Evolutionary conservation across 1,139 yeast species (phyloP).

Genomic region (Yamadazyma blattariae): DNA sequence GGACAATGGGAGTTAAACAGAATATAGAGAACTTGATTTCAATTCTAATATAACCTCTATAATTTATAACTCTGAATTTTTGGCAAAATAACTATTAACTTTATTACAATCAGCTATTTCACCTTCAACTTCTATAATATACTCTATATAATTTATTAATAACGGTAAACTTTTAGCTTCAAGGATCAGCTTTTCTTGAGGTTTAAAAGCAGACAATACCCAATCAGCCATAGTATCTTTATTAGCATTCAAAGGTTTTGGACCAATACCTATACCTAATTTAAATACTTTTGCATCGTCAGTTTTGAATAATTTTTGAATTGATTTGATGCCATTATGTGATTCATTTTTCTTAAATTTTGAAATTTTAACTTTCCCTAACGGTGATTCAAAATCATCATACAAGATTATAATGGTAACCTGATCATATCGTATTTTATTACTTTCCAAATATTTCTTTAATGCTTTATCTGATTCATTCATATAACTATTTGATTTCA

Average conservation of each 20-base stretch:
- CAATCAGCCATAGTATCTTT: slow-evolving; percentile 37
- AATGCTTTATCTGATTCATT: slow-evolving; percentile 38
- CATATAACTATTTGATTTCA: slow-evolving; percentile 40
- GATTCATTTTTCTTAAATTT: slow-evolving; percentile 35
- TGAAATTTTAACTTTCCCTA: slow-evolving; percentile 29
- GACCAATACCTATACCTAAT: slow-evolving; percentile 45
- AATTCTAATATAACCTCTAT: too few species aligned
- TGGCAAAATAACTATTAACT: slow-evolving; percentile 18
- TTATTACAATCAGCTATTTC: slow-evolving; percentile 20
- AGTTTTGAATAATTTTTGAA: slow-evolving; percentile 14
- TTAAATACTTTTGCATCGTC: slow-evolving; percentile 19
- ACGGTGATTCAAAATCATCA: slow-evolving; percentile 38
- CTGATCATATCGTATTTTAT: slow-evolving; percentile 16
- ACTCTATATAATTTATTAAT: slow-evolving; percentile 18
- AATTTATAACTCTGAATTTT: too few species aligned
- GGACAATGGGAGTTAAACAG: too few species aligned
- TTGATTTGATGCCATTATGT: slow-evolving; percentile 39
- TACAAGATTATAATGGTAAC: slow-evolving; percentile 26
- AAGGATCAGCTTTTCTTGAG: slow-evolving; percentile 17
- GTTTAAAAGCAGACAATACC: slow-evolving; percentile 34
- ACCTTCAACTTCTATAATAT: slow-evolving; percentile 16
- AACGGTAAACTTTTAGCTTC: slow-evolving; percentile 16
- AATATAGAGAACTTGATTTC: too few species aligned
- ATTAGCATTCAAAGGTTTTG: slow-evolving; percentile 36
- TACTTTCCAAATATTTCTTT: slow-evolving; percentile 20